Evolutionary conservation across 1,284 basidiomycete species (phyloP).

Genomic region (Cerrena zonata): DNA sequence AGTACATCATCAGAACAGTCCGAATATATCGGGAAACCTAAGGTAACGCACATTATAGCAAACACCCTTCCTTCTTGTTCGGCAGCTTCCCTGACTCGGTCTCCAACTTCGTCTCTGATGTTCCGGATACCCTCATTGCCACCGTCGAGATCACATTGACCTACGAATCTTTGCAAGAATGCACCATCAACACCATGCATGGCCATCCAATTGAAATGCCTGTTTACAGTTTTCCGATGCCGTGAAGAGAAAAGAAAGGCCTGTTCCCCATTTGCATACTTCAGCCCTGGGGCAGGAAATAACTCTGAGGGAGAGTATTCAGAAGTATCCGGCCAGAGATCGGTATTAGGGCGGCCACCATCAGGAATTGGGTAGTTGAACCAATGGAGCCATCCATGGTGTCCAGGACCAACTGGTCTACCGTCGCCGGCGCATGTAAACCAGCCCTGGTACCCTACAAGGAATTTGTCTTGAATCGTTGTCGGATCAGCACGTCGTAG

Average conservation of each 20-base stretch:
- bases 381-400: slow-evolving; percentile 83
- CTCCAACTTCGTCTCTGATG: slow-evolving; percentile 66
- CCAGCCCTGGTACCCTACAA: slow-evolving; percentile 83
- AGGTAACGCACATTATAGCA: slow-evolving; percentile 65
- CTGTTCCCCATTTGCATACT: slow-evolving; percentile 47
- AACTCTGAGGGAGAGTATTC: slow-evolving; percentile 65
- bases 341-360: slow-evolving; percentile 63
- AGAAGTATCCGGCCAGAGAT: slow-evolving; percentile 71
- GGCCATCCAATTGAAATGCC: slow-evolving; percentile 81
- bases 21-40: slow-evolving; percentile 1
- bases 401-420: slow-evolving; percentile 51
- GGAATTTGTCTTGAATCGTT: slow-evolving; percentile 67
- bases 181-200: slow-evolving; percentile 69
- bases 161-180: slow-evolving; percentile 69
- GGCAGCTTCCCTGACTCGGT: slow-evolving; percentile 63
- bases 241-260: slow-evolving; percentile 70
- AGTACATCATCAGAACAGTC: slow-evolving; percentile 5
- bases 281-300: slow-evolving; percentile 61
- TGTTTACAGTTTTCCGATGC: slow-evolving; percentile 61
- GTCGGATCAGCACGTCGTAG: slow-evolving; percentile 39
- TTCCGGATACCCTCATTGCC: slow-evolving; percentile 50
- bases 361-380: slow-evolving; percentile 56
- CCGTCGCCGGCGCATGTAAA: slow-evolving; percentile 37
- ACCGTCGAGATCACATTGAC: slow-evolving; percentile 49
- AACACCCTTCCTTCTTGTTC: slow-evolving; percentile 72